Conservation (phyloP, 352 stramenopile species). For the Phytophthora citricola region DNA sequence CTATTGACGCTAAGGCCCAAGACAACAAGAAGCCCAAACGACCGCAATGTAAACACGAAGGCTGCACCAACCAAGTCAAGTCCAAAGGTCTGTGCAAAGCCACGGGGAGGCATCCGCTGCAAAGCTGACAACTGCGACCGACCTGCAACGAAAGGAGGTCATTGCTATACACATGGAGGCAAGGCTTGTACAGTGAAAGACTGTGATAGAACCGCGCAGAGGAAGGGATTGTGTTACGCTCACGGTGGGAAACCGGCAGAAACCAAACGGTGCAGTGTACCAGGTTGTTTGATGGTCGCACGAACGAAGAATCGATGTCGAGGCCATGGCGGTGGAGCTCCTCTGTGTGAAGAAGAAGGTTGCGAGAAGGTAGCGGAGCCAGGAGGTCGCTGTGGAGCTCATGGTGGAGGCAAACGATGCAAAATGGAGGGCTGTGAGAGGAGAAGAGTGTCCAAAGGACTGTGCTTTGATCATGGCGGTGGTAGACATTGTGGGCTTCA, state of each 20-base stretch:
- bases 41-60: conserved; percentile 26
- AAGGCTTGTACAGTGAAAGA: conserved; percentile 28
- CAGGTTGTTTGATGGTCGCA: conserved; percentile 27
- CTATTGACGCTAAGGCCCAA: not conserved
- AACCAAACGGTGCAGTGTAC: conserved; percentile 22
- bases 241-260: conserved; percentile 30
- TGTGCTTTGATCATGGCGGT: conserved; percentile 24
- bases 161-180: conserved; percentile 30
- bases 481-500: conserved; percentile 19
- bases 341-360: conserved; percentile 20
- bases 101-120: conserved; percentile 36
- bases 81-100: conserved; percentile 34
- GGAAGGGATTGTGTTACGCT: conserved; percentile 30
- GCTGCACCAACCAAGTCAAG: conserved; percentile 34
- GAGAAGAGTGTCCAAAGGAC: conserved; percentile 14
- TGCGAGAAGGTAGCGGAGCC: conserved; percentile 31
- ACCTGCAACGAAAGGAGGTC: conserved; percentile 22
- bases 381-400: conserved; percentile 20
- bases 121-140: conserved; percentile 27
- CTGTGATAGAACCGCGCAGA: conserved; percentile 23
- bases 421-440: conserved; percentile 26
- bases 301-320: conserved; percentile 25
- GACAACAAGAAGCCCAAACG: conserved; percentile 23
- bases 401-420: conserved; percentile 30
- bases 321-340: conserved; percentile 25